Evolutionary conservation across 2,329 filamentous ascomycete species (phyloP).

Genomic region (Stemphylium vesicarium): DNA sequence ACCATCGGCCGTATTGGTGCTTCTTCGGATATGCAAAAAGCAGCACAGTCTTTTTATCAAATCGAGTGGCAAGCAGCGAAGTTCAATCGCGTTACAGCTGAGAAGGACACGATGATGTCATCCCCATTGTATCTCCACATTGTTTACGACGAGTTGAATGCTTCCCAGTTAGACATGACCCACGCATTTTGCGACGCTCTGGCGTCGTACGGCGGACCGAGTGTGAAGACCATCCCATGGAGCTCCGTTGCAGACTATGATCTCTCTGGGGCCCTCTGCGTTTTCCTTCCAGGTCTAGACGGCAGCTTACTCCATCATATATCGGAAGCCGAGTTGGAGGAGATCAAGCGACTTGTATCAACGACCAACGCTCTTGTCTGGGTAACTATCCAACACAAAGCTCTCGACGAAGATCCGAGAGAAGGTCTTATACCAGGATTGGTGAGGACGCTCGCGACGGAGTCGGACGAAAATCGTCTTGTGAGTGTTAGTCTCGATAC

Average conservation of each 20-base stretch:
- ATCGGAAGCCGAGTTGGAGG: constrained; percentile 6
- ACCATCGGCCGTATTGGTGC: constrained; percentile 13
- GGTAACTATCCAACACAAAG: constrained; percentile 2
- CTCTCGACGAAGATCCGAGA: constrained; percentile 1
- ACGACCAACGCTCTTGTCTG: constrained; percentile 8
- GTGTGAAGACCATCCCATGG: constrained; percentile 6
- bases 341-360: constrained; percentile 10
- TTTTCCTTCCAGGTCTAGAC: constrained; percentile 15
- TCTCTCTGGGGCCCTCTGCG: constrained; percentile 4
- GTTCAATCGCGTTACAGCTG: not conserved
- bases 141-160: constrained; percentile 9
- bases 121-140: not conserved
- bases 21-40: not conserved
- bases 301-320: constrained; percentile 11
- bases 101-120: not conserved
- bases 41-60: constrained; percentile 3
- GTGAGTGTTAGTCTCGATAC: constrained; percentile 11
- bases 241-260: not conserved
- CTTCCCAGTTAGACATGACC: constrained; percentile 6
- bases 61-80: constrained; percentile 12
- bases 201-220: not conserved
- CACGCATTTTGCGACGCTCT: not conserved
- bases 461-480: constrained; percentile 15
- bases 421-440: constrained; percentile 17
- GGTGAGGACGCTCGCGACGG: constrained; percentile 17